Conservation (phyloP, 805 yeast species). For the Yarrowia divulgata region DNA sequence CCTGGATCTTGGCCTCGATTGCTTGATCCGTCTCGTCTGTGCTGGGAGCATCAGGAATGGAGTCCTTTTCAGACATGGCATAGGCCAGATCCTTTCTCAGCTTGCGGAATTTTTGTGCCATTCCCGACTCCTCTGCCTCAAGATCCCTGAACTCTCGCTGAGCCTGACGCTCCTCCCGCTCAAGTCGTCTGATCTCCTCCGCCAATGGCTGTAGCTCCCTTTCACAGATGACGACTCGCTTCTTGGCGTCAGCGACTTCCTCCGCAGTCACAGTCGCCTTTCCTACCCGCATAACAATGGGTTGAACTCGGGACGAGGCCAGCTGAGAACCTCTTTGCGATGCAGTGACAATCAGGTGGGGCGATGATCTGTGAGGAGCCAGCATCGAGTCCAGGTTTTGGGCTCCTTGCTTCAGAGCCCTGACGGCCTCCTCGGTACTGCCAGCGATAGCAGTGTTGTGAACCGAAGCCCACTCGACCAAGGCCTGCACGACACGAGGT, state of each 20-base stretch:
- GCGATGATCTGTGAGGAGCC: not conserved
- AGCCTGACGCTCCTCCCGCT: not conserved
- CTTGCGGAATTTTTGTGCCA: not conserved
- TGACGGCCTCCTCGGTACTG: not conserved
- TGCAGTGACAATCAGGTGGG: not conserved
- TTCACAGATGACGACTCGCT: not conserved
- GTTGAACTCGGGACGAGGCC: no score
- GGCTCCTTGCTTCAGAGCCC: not conserved
- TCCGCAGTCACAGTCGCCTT: slow-evolving; percentile 8
- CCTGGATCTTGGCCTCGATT: slow-evolving; percentile 3
- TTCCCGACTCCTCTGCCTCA: not conserved
- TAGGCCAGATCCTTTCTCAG: not conserved
- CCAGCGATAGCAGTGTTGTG: not conserved
- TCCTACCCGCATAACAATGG: not conserved
- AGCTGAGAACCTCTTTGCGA: not conserved
- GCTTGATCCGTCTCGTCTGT: slow-evolving; percentile 17
- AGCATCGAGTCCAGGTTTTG: not conserved
- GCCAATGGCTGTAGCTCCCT: not conserved
- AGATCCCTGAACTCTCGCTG: not conserved
- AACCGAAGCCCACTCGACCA: slow-evolving; percentile 16
- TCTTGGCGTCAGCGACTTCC: slow-evolving; percentile 3
- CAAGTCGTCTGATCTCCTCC: not conserved
- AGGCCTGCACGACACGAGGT: not conserved
- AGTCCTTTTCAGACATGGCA: not conserved
- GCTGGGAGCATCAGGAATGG: slow-evolving; percentile 24